Base-by-base conservation (phyloP, 495 filamentous ascomycete genomes). In the Penicillium nucicola region DNA sequence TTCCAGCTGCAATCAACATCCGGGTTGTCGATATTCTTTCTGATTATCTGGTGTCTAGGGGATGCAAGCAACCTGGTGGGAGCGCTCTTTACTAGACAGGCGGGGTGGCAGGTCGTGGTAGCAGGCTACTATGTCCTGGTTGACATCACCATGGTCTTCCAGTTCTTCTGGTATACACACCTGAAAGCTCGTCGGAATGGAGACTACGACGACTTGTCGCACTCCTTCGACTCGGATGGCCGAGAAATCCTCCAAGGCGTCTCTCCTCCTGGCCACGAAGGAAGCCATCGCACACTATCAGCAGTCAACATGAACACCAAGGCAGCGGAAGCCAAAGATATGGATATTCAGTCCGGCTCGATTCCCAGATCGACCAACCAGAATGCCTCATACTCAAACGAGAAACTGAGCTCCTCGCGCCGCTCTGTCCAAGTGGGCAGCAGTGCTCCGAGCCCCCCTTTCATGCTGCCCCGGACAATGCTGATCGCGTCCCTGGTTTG, bases 141-240 rank as follows among this genome's bases (percentile, higher is more conserved):
- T 1, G 86, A 89, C 57, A 50, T 84, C 5, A 69, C 77, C 3
- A 70, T 89, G 19, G 79, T 84, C 4, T 62, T 68, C 23, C 86
- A 89, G 65, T 88, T 82, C 62, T 65, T 84, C 43, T 89, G 86
- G 84, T 89, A 88, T 46, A 79, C 79, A 15, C 68, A 77, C 40
- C 61, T 80, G 51, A 73, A 78, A 56, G 61, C 58, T 4, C 50
- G 62, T 1, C 62, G 52, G 18, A 51, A 63, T 35, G 72, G 66
- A 41, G 62, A 50, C 6, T 71, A 71, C 28, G 25, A 34, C 33
- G 54, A 54, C 9, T 17, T 67, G 4, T 41, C 53, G n/a, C 35
- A 55, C 25, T 50, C 63, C 30, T 40, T 57, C 40, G 48, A 65
- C 9, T 58, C 63, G 18, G 48, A 65, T 13, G 34, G 48, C 8